Base-by-base conservation (phyloP, 306 rosid genomes). In the Lathyrus aphaca region DNA sequence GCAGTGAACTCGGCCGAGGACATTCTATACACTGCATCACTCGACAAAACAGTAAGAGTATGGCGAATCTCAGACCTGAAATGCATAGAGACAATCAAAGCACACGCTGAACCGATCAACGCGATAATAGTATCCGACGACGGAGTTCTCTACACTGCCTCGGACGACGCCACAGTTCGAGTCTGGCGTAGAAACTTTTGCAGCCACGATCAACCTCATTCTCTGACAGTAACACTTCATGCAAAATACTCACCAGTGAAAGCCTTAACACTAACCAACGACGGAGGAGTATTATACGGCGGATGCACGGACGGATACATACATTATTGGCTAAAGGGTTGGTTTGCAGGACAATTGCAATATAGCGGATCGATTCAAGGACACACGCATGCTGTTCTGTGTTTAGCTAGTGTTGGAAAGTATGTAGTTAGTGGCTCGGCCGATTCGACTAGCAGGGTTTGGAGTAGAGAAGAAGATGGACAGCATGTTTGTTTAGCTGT, bases 331-430 rank as follows among this genome's bases (percentile, higher is more conserved):
- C 76, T 85, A 21, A 90, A 79, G 77, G 95, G 97, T 1, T 87
- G 96, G 92, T 79, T 86, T 61, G 82, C 88, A 1, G 94, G 98
- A 6, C 98, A 90, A 37, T 60, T 90, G 35, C 94, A 94, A 15
- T 94, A 94, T 21, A 94, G 96, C 30, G 96, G 97, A 0, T 86
- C 98, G 13, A 83, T 93, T n/a, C 94, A 86, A 69, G 98, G 98
- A 5, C 98, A 93, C 69, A 90, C 91, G 0, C 98, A 94, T 61
- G 94, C 97, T 2, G 89, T 94, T 2, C 74, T 94, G 89, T 86
- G 92, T 35, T 66, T 94, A 29, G 83, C 89, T 2, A 86, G 82
- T 45, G 92, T 83, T 53, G 86, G 76, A 0, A 86, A 73, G 42
- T 90, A 73, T 19, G 80, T 88, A 10, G 89, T 94, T 0, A 88